Evolutionary conservation across 2,329 filamentous ascomycete genomes (phyloP).

Genomic region (Lizonia empirigonia): DNA sequence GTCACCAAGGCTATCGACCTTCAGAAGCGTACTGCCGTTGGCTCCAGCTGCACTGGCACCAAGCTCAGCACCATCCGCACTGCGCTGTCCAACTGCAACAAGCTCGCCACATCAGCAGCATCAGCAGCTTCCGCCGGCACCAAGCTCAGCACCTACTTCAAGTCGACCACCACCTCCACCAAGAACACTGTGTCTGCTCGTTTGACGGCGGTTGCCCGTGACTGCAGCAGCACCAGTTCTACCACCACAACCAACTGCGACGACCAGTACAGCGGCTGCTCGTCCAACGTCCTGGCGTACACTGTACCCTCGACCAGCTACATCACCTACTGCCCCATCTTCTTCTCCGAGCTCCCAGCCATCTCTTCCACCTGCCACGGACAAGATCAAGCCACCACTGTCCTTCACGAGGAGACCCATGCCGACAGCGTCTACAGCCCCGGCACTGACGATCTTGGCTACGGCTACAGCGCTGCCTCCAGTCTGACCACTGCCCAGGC

Average conservation of each 20-base stretch:
- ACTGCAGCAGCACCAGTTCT: conserved; percentile 61
- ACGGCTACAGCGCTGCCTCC: conserved; percentile 60
- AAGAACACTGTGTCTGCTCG: conserved; percentile 43
- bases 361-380: conserved; percentile 61
- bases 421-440: conserved; percentile 58
- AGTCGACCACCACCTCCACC: conserved; percentile 57
- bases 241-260: conserved; percentile 63
- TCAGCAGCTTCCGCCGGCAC: conserved; percentile 54
- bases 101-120: conserved; percentile 60
- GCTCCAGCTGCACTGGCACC: conserved; percentile 61
- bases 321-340: conserved; percentile 67
- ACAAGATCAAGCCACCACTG: conserved; percentile 69
- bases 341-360: conserved; percentile 61
- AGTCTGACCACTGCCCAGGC: conserved; percentile 57
- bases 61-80: conserved; percentile 53
- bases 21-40: conserved; percentile 59
- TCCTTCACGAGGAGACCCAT: conserved; percentile 70
- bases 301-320: conserved; percentile 60
- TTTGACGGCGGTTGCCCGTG: conserved; percentile 54
- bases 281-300: conserved; percentile 60
- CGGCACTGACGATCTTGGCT: conserved; percentile 63
- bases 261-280: conserved; percentile 62
- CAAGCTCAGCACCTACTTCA: conserved; percentile 68
- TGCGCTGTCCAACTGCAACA: conserved; percentile 61
- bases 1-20: conserved; percentile 52